Conservation (phyloP, 176 grass and related monocot genomes). For the Aegilops bicornis region DNA sequence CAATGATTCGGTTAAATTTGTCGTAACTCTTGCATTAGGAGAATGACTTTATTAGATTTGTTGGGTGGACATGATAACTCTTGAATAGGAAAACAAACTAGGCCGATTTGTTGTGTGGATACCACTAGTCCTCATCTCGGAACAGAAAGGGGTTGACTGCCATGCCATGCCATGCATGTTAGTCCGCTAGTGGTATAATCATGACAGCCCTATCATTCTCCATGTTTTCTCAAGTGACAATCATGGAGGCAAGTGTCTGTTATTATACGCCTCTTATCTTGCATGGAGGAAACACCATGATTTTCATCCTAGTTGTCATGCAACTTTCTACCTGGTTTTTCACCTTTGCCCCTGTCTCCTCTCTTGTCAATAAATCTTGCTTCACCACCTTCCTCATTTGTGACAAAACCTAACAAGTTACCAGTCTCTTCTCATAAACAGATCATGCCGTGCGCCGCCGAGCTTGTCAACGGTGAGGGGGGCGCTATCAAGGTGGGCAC, state of each 20-base stretch:
- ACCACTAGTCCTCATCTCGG: background rate
- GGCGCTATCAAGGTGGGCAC: constrained; percentile 61
- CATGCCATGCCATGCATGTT: background rate
- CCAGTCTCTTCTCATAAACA: constrained; percentile 30
- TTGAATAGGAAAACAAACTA: constrained; percentile 5
- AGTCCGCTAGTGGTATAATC: constrained; percentile 22
- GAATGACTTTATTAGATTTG: background rate
- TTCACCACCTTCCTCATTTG: background rate
- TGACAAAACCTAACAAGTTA: constrained; percentile 18
- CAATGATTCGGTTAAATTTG: background rate
- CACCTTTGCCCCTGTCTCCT: constrained; percentile 4
- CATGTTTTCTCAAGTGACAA: constrained; percentile 35
- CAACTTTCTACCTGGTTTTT: constrained; percentile 26
- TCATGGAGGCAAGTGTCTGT: constrained; percentile 35
- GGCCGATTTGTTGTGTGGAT: constrained; percentile 1
- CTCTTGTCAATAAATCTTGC: background rate
- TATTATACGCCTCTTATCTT: constrained; percentile 15
- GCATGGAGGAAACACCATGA: constrained; percentile 35
- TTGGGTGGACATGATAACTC: background rate
- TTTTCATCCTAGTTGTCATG: constrained; percentile 29
- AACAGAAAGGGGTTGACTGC: constrained; percentile 1
- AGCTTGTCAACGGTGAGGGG: constrained; percentile 43
- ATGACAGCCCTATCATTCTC: background rate
- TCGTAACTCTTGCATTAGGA: background rate
- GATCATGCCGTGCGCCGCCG: constrained; percentile 49